Evolutionary conservation across 2,329 filamentous ascomycete genomes (phyloP).

Genomic region (Scleromitrula shiraiana): DNA sequence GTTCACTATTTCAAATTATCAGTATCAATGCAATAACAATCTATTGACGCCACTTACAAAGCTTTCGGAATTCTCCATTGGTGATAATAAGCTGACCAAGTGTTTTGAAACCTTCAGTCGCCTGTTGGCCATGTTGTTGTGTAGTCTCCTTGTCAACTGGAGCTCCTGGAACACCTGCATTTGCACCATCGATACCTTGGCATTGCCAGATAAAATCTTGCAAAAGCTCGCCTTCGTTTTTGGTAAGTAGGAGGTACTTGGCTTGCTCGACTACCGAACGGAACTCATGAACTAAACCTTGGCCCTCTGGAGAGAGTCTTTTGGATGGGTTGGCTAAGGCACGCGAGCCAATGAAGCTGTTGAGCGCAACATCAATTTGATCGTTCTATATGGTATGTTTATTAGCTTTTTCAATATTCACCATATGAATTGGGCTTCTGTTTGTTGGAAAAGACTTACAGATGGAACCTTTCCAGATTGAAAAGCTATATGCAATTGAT

Average conservation of each 20-base stretch:
- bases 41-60: conserved; percentile 11
- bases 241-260: conserved; percentile 77
- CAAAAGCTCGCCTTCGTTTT: conserved; percentile 89
- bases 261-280: conserved; percentile 75
- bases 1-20: conserved; percentile 42
- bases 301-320: conserved; percentile 76
- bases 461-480: conserved; percentile 84
- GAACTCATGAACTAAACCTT: conserved; percentile 67
- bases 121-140: conserved; percentile 75
- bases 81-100: conserved; percentile 85
- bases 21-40: conserved; percentile 3
- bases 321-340: conserved; percentile 61
- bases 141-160: conserved; percentile 70
- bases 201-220: conserved; percentile 98
- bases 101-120: conserved; percentile 76
- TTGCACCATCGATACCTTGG: conserved; percentile 60
- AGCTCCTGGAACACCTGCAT: conserved; percentile 52
- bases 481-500: conserved; percentile 51
- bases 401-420: too few relatives aligned
- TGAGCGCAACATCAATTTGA: conserved; percentile 88
- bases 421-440: too few relatives aligned
- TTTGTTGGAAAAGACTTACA: conserved; percentile 15
- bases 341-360: conserved; percentile 71
- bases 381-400: conserved; percentile 39
- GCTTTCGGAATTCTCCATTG: conserved; percentile 63